Percentiles rank a stretch among this genome's conserved stretches.
These are phyloP conservation scores for Closterium sp. DNA, from an alignment of 139 green algal species.

Conservation along the genomic window DNA sequence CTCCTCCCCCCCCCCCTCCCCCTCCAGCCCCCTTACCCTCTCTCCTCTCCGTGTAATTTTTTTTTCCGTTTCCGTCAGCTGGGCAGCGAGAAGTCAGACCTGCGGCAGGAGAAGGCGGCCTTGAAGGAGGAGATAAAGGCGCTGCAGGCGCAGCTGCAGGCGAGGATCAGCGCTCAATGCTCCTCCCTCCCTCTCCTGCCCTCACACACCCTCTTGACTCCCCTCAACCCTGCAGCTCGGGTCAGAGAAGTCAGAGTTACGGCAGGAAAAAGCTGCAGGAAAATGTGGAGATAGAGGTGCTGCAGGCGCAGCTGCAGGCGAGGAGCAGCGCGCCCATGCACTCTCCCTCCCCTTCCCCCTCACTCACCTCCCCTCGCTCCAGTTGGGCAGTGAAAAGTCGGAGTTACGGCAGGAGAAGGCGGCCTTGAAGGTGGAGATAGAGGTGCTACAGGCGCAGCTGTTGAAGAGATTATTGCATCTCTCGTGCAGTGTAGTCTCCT, in stretches of 20 bases:
- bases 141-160: slow-evolving; percentile 21
- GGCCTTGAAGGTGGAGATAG: slow-evolving; percentile 14
- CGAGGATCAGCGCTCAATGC: slow-evolving; percentile 3
- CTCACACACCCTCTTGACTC: too few species aligned
- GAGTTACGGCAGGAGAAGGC: slow-evolving; percentile 25
- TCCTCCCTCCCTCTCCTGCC: not conserved
- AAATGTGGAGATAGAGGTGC: too few species aligned
- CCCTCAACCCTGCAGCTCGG: too few species aligned
- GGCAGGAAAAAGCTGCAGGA: too few species aligned
- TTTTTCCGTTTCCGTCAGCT: not conserved
- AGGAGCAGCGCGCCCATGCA: too few species aligned
- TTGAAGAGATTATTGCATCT: too few species aligned
- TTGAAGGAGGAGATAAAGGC: slow-evolving; percentile 13
- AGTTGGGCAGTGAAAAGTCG: slow-evolving; percentile 32
- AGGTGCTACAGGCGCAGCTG: slow-evolving; percentile 2
- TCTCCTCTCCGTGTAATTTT: too few species aligned
- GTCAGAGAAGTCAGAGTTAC: too few species aligned
- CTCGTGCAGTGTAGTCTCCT: too few species aligned
- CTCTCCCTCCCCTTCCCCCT: too few species aligned
- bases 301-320: not conserved
- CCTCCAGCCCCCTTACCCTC: too few species aligned
- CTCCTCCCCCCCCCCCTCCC: too few species aligned
- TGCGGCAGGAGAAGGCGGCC: slow-evolving; percentile 15
- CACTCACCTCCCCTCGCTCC: not conserved
- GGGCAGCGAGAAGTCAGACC: slow-evolving; percentile 24